Evolutionary conservation across 2,329 filamentous ascomycete genomes (phyloP), one percentile per base, ranked within the genome.

Genomic region (Penicillium corylophilum): DNA sequence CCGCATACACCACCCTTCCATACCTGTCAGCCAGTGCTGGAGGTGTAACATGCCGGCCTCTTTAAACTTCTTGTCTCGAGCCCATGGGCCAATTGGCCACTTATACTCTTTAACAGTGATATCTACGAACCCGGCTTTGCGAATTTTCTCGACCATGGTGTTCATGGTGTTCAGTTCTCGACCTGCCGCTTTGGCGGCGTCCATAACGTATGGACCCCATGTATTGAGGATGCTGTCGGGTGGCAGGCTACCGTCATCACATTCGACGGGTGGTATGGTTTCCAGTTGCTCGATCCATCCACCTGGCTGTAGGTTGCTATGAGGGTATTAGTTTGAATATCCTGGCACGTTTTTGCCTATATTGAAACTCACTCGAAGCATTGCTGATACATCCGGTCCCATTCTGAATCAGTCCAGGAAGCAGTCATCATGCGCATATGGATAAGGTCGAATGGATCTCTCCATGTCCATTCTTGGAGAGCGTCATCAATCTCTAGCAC

Each of bases 221-320:
- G 26, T 20, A 5, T 28, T 31, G 26, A 48, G 39, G 13, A 36
- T 22, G 16, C 28, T 36, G 26, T 43, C 31, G 15, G 28, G 15
- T 20, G 46, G 46, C 20, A 44, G n/a, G 10, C 28, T 43, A 12
- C 29, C 31, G 10, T 48, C 39, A n/a, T 48, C 46, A 15, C 28
- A 43, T 12, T 10, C 33, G 22, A 49, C 33, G 9, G 23, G 29
- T 20, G 36, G 26, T 9, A 28, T 33, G 15, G 43, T 24, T 29
- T 49, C 46, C 9, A 49, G 35, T 29, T 49, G 40, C n/a, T 49
- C 46, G 13, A 49, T 44, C 46, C 40, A 49, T 8, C 46, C 46
- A 1, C 40, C 40, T 7, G 39, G 39, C 3, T 24, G 31, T 13
- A 49, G 16, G 13, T 44, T 49, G 4, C 46, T 29, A 39, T 4